Conservation (phyloP, 2,329 filamentous ascomycete genomes). For the Geosmithia flava region DNA sequence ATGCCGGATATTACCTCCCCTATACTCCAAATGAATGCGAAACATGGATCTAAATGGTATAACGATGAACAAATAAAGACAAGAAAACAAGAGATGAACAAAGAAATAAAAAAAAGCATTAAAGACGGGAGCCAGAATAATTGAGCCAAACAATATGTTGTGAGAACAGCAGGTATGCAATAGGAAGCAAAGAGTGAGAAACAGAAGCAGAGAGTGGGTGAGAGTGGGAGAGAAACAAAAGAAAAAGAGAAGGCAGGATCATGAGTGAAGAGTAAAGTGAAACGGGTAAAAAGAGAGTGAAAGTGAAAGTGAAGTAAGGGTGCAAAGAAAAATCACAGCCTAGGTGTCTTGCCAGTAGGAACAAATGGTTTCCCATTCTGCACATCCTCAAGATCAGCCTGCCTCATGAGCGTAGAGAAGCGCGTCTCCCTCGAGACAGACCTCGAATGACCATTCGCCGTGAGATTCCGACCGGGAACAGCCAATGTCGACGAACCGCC, state of each 20-base stretch:
- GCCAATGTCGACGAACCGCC: no score
- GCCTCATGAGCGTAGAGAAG: conserved; percentile 41
- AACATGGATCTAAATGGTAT: background rate
- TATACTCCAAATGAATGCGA: background rate
- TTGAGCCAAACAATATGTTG: no score
- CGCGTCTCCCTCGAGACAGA: conserved; percentile 24
- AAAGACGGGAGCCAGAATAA: no score
- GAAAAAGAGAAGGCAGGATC: background rate
- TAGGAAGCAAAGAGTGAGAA: no score
- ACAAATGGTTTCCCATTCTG: conserved; percentile 28
- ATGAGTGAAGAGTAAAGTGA: no score
- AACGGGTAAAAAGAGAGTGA: no score
- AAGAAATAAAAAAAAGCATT: conserved; percentile 3
- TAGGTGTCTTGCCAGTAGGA: conserved; percentile 18
- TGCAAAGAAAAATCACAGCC: conserved; percentile 8
- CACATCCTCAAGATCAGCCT: conserved; percentile 28
- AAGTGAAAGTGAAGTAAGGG: no score
- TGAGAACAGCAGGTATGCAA: no score
- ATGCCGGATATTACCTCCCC: conserved; percentile 2
- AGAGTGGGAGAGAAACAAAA: background rate
- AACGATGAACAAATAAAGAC: no score
- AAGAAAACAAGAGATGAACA: conserved; percentile 1
- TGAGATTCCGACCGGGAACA: no score
- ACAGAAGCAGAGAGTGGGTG: no score
- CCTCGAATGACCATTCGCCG: background rate